Conservation (phyloP, 192 early-diverging fungal species). For the Gamsiella multidivaricata region DNA sequence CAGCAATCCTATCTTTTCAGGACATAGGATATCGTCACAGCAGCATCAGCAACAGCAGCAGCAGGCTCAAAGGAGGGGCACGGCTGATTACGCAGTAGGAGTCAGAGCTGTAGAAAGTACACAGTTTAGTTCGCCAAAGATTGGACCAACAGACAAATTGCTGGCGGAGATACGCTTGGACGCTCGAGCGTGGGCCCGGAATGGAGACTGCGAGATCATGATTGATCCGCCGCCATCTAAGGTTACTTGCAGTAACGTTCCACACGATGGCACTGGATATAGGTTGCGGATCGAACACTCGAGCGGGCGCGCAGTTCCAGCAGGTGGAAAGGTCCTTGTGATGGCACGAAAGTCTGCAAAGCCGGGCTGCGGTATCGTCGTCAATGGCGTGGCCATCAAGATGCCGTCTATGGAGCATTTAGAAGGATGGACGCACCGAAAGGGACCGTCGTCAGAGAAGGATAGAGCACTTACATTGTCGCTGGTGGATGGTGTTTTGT, state of each 20-base stretch:
- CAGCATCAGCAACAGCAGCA: conserved; percentile 43
- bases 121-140: conserved; percentile 21
- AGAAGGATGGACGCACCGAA: conserved; percentile 18
- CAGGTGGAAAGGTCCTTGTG: conserved; percentile 58
- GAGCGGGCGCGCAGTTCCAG: conserved; percentile 53
- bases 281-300: conserved; percentile 59
- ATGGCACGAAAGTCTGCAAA: conserved; percentile 43
- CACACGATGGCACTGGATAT: conserved; percentile 56
- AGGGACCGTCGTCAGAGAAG: neutral
- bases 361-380: conserved; percentile 43
- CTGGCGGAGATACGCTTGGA: conserved; percentile 56
- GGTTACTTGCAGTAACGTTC: conserved; percentile 36
- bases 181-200: conserved; percentile 43
- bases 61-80: conserved; percentile 20
- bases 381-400: conserved; percentile 44
- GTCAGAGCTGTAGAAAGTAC: neutral
- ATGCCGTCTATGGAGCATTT: conserved; percentile 50
- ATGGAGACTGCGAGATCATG: conserved; percentile 50
- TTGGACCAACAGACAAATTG: conserved; percentile 39
- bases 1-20: conserved; percentile 52
- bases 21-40: conserved; percentile 17
- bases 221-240: conserved; percentile 64
- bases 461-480: conserved; percentile 7
- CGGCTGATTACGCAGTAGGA: conserved; percentile 10
- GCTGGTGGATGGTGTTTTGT: conserved; percentile 28